These are phyloP conservation scores for Alternaria sp. DNA, from an alignment of 2,329 filamentous ascomycete species.

Conservation along the genomic window DNA sequence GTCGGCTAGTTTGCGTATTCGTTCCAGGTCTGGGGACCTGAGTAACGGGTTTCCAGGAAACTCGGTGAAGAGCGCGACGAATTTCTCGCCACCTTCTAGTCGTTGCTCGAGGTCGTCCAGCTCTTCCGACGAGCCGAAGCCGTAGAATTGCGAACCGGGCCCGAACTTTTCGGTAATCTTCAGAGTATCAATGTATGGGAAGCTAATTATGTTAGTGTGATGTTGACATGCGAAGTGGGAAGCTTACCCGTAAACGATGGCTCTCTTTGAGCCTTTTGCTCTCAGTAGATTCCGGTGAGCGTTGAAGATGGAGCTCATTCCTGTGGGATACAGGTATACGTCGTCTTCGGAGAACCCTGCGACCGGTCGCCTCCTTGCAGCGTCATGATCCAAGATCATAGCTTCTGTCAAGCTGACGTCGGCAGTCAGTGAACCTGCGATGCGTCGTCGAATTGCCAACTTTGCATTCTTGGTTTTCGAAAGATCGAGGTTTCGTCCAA, in stretches of 20 bases:
- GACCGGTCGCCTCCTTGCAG: conserved; percentile 55
- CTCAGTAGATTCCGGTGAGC: conserved; percentile 77
- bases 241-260: conserved; percentile 78
- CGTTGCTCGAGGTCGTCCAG: conserved; percentile 82
- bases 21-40: conserved; percentile 79
- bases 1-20: conserved; percentile 82
- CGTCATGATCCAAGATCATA: conserved; percentile 60
- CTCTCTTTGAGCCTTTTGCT: conserved; percentile 71
- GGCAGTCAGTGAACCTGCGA: conserved; percentile 82
- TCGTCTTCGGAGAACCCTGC: conserved; percentile 80
- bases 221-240: not conserved
- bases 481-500: conserved; percentile 86
- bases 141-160: conserved; percentile 87
- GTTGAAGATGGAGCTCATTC: conserved; percentile 96
- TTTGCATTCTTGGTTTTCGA: conserved; percentile 82
- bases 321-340: conserved; percentile 85
- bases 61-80: conserved; percentile 88
- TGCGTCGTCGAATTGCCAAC: conserved; percentile 83
- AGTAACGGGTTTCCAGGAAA: conserved; percentile 94
- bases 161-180: conserved; percentile 97
- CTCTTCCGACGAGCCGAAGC: conserved; percentile 77
- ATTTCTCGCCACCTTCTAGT: conserved; percentile 75
- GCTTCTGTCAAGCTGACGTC: conserved; percentile 72
- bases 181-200: conserved; percentile 95
- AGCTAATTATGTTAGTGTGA: conserved; percentile 54